Percentiles rank a stretch among this genome's conserved stretches.
These are phyloP conservation scores for Lipomyces yamanashiensis DNA, from an alignment of 805 yeast genomes.

Conservation along the genomic window DNA sequence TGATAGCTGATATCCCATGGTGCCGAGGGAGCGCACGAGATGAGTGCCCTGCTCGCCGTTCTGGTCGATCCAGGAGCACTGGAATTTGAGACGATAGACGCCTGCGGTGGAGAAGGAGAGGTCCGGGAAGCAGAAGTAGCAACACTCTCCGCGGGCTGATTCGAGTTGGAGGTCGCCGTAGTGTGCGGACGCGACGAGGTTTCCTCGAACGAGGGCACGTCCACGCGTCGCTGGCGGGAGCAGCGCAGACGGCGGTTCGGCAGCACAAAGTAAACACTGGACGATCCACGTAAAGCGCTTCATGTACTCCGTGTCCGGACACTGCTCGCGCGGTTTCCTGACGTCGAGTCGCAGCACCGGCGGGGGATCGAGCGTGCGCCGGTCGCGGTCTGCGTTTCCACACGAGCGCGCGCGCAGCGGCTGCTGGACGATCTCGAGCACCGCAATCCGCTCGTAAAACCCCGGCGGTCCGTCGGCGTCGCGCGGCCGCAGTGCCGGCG, in stretches of 20 bases:
- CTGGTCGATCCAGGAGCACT: constrained; percentile 41
- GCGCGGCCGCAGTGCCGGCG: constrained; percentile 20
- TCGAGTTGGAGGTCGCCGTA: constrained; percentile 25
- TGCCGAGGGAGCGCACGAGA: constrained; percentile 32
- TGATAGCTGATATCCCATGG: constrained; percentile 37
- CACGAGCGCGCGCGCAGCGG: constrained; percentile 37
- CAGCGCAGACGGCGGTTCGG: constrained; percentile 10
- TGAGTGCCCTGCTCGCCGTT: constrained; percentile 22
- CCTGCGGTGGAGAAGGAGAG: constrained; percentile 46
- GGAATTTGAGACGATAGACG: constrained; percentile 41
- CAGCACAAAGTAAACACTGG: constrained; percentile 27
- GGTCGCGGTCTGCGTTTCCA: constrained; percentile 37
- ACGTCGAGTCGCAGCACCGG: constrained; percentile 35
- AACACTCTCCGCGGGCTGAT: constrained; percentile 26
- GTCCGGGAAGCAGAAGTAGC: constrained; percentile 45
- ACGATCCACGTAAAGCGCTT: constrained; percentile 33
- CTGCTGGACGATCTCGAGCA: constrained; percentile 31
- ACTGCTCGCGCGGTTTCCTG: constrained; percentile 15
- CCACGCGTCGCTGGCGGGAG: neutral
- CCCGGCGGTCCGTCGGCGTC: constrained; percentile 32
- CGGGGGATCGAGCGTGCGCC: constrained; percentile 37
- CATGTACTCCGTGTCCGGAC: constrained; percentile 26
- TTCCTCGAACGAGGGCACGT: constrained; percentile 34
- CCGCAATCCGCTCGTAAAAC: constrained; percentile 22
- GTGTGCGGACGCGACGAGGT: constrained; percentile 33